These are phyloP conservation scores for Verruconis gallopava DNA, from an alignment of 2,329 filamentous ascomycete genomes.

Conservation along the genomic window DNA sequence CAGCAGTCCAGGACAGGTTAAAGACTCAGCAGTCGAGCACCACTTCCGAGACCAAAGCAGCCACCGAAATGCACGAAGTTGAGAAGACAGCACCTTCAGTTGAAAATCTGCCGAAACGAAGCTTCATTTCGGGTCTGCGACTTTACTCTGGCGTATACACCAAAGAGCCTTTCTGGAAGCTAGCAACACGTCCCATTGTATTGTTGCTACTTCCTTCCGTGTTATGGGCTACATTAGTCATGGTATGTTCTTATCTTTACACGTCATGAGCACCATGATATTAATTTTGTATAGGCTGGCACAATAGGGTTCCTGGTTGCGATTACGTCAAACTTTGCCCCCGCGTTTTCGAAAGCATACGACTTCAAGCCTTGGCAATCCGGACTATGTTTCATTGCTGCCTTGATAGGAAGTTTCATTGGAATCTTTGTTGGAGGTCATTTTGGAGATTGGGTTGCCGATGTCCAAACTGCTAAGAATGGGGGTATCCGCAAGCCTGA, in stretches of 20 bases:
- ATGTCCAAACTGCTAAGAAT: conserved; percentile 18
- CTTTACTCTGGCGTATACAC: neutral
- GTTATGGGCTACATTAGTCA: neutral
- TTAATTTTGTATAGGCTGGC: too few species aligned
- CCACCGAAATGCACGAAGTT: too few species aligned
- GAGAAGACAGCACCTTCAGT: too few species aligned
- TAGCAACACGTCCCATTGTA: neutral
- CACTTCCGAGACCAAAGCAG: too few species aligned
- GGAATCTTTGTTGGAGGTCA: conserved; percentile 10
- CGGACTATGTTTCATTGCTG: neutral
- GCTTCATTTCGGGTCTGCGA: neutral
- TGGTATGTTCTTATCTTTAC: neutral
- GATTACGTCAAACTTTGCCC: neutral
- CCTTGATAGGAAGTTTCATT: neutral
- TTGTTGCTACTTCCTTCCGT: neutral
- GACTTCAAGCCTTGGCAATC: neutral
- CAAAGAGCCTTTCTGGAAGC: neutral
- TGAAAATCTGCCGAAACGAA: too few species aligned
- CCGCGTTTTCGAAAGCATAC: neutral
- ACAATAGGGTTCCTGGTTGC: neutral
- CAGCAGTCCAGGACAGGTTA: neutral
- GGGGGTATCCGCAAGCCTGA: conserved; percentile 3
- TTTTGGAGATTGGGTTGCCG: conserved; percentile 21
- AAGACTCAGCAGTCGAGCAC: too few species aligned
- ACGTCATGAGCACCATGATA: too few species aligned